Evolutionary conservation across 805 yeast genomes (phyloP), one percentile per base, ranked within the genome.

Genomic region (Torulaspora delbrueckii): DNA sequence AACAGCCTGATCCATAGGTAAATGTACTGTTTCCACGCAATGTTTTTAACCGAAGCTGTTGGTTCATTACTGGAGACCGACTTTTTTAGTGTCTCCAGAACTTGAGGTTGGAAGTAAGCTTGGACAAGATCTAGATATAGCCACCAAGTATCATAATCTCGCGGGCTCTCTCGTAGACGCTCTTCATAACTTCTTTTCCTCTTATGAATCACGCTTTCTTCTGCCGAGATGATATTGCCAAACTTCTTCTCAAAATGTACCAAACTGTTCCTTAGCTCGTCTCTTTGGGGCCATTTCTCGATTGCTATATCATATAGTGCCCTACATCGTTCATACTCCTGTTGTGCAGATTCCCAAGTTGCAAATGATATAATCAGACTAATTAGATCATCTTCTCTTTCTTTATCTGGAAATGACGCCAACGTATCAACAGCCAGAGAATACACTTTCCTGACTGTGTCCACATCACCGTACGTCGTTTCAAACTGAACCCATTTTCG

Each of bases 91-190:
- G 37, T 43, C 7, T 12, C 12, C 12, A 45, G 8, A 8, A 53
- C 13, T 37, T 57, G 56, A 0, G 27, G 23, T 1, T 55, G 49
- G 26, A 48, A 60, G 14, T 70, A 58, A 19, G 73, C 71, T 42
- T 75, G 75, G 9, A 80, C 55, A 19, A 86, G 58, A 9, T 75
- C 70, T 1, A 87, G 48, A 56, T 81, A 82, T 0, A 77, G 60
- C 91, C 96, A 89, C 97, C 98, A 90, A 0, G 80, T 67, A 56
- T 85, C 93, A 62, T 79, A 81, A 65, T 86, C 86, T 0, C 45
- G 33, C 0, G 87, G 81, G 42, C 76, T 69, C 8, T 58, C 53
- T 5, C 58, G 47, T 10, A 86, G 54, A 16, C 66, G 69, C 2
- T 66, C 60, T 55, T 82, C 81, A 59, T 84, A 86, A 43, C 69